These are phyloP conservation scores for Zoysia matrella DNA, from an alignment of 202 grass and related monocot genomes.

Conservation along the genomic window DNA sequence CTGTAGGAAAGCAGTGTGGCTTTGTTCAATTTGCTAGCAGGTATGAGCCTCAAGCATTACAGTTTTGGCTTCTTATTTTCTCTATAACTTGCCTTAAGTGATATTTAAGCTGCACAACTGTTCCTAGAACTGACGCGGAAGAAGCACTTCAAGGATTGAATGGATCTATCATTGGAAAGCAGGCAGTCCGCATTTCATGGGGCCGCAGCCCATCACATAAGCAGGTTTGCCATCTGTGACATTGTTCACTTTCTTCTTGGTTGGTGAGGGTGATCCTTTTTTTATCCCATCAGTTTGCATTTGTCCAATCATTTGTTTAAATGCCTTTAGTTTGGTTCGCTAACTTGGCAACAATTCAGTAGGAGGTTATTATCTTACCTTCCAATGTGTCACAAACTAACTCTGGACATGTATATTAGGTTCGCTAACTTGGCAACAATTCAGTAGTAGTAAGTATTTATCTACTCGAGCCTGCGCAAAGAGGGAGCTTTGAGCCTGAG, in stretches of 20 bases:
- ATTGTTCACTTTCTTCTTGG: background rate
- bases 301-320: slow-evolving; percentile 15
- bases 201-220: slow-evolving; percentile 75
- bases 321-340: background rate
- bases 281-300: background rate
- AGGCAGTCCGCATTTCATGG: slow-evolving; percentile 77
- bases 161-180: slow-evolving; percentile 70
- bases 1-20: slow-evolving; percentile 80
- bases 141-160: slow-evolving; percentile 37
- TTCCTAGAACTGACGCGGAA: slow-evolving; percentile 51
- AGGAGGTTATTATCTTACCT: background rate
- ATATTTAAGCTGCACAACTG: slow-evolving; percentile 6
- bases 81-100: slow-evolving; percentile 18
- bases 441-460: background rate
- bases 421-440: background rate
- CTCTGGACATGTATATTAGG: background rate
- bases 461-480: too few species aligned
- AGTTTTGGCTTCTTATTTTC: slow-evolving; percentile 26
- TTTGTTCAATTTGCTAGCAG: slow-evolving; percentile 79
- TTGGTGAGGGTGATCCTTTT: too few species aligned
- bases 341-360: background rate
- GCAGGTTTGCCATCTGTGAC: slow-evolving; percentile 51
- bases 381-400: too few species aligned
- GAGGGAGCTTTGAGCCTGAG: too few species aligned
- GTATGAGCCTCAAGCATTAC: slow-evolving; percentile 37